Percentiles rank a stretch among this genome's conserved stretches.
Evolutionary conservation across 441 rosid species (phyloP).

Genomic region (Syzygium syzygioides): DNA sequence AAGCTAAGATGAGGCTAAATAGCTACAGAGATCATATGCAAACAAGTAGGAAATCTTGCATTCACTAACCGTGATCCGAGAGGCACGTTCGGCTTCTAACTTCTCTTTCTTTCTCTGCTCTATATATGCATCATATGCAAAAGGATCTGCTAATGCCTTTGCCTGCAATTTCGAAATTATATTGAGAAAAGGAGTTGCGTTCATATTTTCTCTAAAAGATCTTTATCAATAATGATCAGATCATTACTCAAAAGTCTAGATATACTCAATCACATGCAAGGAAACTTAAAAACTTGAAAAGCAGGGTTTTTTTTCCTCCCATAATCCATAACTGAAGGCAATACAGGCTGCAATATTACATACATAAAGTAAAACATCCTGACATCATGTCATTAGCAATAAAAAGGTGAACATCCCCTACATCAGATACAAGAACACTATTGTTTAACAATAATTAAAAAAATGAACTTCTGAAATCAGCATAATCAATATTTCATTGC

Average conservation of each 20-base stretch:
- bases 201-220: background rate
- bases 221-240: background rate
- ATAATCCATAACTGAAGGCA: background rate
- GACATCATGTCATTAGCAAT: background rate
- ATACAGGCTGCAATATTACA: background rate
- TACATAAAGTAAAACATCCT: background rate
- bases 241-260: background rate
- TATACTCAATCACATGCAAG: background rate
- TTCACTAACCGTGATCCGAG: conserved; percentile 68
- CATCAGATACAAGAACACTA: background rate
- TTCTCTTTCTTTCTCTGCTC: conserved; percentile 61
- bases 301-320: background rate
- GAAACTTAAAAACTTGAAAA: background rate
- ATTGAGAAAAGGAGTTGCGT: background rate
- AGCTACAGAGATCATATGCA: background rate
- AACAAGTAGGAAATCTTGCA: background rate
- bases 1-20: background rate
- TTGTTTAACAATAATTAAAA: background rate
- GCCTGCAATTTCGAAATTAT: conserved; percentile 40
- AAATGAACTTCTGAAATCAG: background rate
- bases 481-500: background rate
- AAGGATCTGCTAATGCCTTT: conserved; percentile 54
- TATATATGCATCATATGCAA: conserved; percentile 53
- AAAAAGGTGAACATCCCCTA: background rate
- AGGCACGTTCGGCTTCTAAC: conserved; percentile 37